Base-by-base conservation (phyloP, 257 asterid species). In the Nicotiana obtusifolia region DNA sequence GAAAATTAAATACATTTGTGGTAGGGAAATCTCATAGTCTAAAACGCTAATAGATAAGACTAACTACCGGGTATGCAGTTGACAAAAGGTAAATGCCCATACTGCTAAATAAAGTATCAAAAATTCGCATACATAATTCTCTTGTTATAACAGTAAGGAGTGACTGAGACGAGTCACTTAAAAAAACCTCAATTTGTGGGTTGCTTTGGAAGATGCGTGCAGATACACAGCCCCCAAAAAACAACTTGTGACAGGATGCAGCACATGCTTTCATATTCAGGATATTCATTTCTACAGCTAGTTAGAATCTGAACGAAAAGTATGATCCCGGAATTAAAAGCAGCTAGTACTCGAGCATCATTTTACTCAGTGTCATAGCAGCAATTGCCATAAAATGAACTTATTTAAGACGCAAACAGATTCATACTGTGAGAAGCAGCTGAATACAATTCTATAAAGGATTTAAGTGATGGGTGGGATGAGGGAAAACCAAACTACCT, bases 401-500 rank as follows among this genome's bases (percentile, higher is more conserved):
- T 37, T 37, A 37, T 37, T 37, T 37, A 41, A 71, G 59, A 31
- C 3, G 31, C 59, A 71, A 20, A 5, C 20, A 69, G 19, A 41
- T 13, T 6, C 13, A 22, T 11, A 69, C 33, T 20, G 11, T 69
- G 9, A 33, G 7, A 68, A 68, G 30, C 56, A 37, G 31, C 61
- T 73, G 20, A 20, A 69, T 69, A 44, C 0, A 11, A 20, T 20
- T 31, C 3, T 20, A 20, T 22, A 41, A 69, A 37, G 78, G 2
- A 69, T 69, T 30, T 8, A n/a, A 68, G 10, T 68, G n/a, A 41
- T 69, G n/a, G n/a, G 33, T 20, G 20, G 57, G 56, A 0, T 37
- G 13, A 69, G 77, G 77, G 6, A 44, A 52, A 71, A 7, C 0
- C 3, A 80, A 85, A 87, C 44, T 77, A 95, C 99, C 98, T 91